Conservation (phyloP, 371 early-diverging fungal genomes). For the Mortierella sp. region DNA sequence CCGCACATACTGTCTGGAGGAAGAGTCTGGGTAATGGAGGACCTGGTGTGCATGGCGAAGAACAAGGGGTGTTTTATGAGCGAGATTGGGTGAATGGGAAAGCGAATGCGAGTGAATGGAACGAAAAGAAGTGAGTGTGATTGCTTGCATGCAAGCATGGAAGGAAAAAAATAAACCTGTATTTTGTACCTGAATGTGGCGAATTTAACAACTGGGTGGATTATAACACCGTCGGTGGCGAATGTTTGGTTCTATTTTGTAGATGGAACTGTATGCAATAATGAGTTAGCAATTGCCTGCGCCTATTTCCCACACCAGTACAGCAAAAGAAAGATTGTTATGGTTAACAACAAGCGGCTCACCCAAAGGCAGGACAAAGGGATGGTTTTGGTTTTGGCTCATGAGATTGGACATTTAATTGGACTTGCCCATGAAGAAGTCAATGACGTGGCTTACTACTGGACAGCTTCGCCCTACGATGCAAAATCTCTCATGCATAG, state of each 20-base stretch:
- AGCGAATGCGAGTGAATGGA: not conserved
- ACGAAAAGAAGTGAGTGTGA: not conserved
- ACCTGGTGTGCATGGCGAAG: not conserved
- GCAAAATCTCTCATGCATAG: not conserved
- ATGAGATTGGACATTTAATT: constrained; percentile 20
- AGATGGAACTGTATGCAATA: not conserved
- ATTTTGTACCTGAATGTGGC: not conserved
- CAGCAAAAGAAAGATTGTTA: not conserved
- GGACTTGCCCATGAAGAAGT: constrained; percentile 21
- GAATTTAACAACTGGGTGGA: not conserved
- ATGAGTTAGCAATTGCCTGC: not conserved
- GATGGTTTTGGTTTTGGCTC: not conserved
- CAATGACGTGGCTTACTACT: not conserved
- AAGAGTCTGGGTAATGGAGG: not conserved
- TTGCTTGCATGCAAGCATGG: not conserved
- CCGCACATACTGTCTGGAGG: not conserved
- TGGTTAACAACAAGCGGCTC: too few species aligned
- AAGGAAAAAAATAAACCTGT: too few species aligned
- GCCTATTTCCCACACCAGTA: constrained; percentile 9
- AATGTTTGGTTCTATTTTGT: constrained; percentile 15
- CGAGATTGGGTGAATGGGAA: not conserved
- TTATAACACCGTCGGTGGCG: not conserved
- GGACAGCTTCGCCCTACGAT: not conserved
- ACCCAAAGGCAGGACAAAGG: not conserved
- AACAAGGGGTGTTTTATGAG: not conserved